Conservation (phyloP, 2,329 filamentous ascomycete species). For the Cylindrodendrum hubeiense region DNA sequence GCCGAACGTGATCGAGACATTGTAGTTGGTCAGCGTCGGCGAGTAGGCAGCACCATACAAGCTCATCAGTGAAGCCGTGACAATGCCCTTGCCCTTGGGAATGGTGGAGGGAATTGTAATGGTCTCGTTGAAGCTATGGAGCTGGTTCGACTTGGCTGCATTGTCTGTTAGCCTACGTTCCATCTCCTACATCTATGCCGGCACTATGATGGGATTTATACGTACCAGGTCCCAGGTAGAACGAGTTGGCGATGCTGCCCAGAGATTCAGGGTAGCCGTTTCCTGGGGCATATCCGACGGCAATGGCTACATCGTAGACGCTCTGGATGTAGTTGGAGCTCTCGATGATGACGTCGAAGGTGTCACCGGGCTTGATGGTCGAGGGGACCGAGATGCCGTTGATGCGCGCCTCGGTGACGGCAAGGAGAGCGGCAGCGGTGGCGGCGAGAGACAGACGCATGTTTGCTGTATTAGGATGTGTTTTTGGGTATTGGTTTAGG, state of each 20-base stretch:
- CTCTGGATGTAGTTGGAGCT: conserved; percentile 59
- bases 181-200: too few species aligned
- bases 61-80: conserved; percentile 46
- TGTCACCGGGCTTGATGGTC: conserved; percentile 53
- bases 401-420: conserved; percentile 54
- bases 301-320: conserved; percentile 58
- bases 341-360: conserved; percentile 54
- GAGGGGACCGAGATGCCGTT: conserved; percentile 56
- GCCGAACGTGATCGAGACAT: conserved; percentile 39
- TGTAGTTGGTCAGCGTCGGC: conserved; percentile 42
- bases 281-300: conserved; percentile 52
- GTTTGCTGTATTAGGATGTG: conserved; percentile 13
- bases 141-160: conserved; percentile 40
- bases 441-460: conserved; percentile 45
- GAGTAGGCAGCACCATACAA: conserved; percentile 43
- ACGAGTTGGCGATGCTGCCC: conserved; percentile 44
- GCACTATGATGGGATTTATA: not conserved
- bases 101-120: conserved; percentile 40
- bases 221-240: conserved; percentile 53
- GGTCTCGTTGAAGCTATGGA: conserved; percentile 42
- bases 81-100: conserved; percentile 38
- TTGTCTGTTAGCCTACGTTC: not conserved
- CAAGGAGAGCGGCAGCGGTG: conserved; percentile 42
- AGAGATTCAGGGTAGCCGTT: conserved; percentile 45
- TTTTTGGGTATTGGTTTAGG: not conserved